Evolutionary conservation across 495 filamentous ascomycete genomes (phyloP), one percentile per base, ranked within the genome.

Genomic region (Aspergillus cavernicola): DNA sequence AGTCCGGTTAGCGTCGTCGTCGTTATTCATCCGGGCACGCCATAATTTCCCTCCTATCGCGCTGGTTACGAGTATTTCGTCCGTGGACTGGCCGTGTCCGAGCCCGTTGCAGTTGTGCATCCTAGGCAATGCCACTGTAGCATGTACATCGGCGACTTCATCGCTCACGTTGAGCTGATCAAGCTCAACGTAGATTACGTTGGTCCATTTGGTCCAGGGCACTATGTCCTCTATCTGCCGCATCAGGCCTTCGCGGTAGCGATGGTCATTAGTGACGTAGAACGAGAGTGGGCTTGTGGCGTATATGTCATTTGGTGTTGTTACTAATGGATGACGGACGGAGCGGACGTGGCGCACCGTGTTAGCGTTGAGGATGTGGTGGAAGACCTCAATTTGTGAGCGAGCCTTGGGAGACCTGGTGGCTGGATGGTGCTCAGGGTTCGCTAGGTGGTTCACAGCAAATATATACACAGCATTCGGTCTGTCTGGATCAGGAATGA

Each of bases 191-290:
- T 73, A 66, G 16, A 75, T 60, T 31, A 72, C 59, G 29, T 67
- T 63, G 0, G 69, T 60, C 68, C 69, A 72, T 60, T 67, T 54
- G 57, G 74, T 73, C 55, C 70, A 39, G 5, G 65, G 62, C 15
- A 66, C 51, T 8, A 62, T 12, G 41, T 76, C 69, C 40, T 78
- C 74, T 1, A 83, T 0, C 0, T 63, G 8, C 1, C 81, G 75
- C 65, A 74, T 63, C 4, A 64, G 7, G 0, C 80, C 79, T 0
- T 73, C 65, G 10, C 68, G 67, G 59, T 84, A 74, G 57, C 63
- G 70, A 55, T 86, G 81, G 59, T 85, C 82, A 55, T 86, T 86
- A 6, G 80, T 85, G 4, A 83, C 74, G 57, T 79, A 80, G 61
- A 85, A 70, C 0, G 76, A 75, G 38, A 52, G 58, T 11, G 76